Base-by-base conservation (phyloP, 2,329 filamentous ascomycete species). In the Diaporthe sp. region DNA sequence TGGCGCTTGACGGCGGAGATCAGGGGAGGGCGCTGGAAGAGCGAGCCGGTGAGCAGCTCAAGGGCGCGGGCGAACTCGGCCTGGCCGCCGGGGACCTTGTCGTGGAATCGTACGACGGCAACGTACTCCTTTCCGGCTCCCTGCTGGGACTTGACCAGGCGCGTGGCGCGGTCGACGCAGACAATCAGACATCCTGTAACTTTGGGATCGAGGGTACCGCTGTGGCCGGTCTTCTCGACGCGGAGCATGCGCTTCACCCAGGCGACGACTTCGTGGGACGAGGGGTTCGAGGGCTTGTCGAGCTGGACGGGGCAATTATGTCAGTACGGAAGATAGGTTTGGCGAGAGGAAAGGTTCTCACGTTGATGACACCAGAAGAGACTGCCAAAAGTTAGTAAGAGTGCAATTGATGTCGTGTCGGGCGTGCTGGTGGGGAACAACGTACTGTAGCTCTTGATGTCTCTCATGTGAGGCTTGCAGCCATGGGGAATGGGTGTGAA, bases 51-150 rank as follows among this genome's bases (percentile, higher is more conserved):
- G 83, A 99, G 90, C 73, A 95, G 98, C 90, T 99, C 97, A 75
- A 99, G 92, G 76, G 96, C 97, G 81, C 96, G 94, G 75, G 95
- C 93, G 82, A 99, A 96, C 86, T 98, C 96, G 58, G 95, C 92
- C 89, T 98, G 94, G 81, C 96, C 96, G 79, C 96, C 97, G 72
- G 96, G 94, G 73, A 99, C 90, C 88, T 96, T 98, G 88, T 98
- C 96, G 87, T 99, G 97, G 78, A 99, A 91, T 82, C 97, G 92
- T 82, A 98, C 95, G 77, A 99, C 95, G 82, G 94, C 96, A 72
- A 98, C 96, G 85, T 99, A 99, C 88, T 99, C 97, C 89, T 99
- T 99, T 90, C 97, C 97, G 77, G 97, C 97, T 83, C 96, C 96
- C 87, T 99, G 97, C 87, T 99, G 97, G 72, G 96, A 98, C 90